Base-by-base conservation (phyloP, 192 early-diverging fungal species). In the Tieghemiomyces parasiticus region DNA sequence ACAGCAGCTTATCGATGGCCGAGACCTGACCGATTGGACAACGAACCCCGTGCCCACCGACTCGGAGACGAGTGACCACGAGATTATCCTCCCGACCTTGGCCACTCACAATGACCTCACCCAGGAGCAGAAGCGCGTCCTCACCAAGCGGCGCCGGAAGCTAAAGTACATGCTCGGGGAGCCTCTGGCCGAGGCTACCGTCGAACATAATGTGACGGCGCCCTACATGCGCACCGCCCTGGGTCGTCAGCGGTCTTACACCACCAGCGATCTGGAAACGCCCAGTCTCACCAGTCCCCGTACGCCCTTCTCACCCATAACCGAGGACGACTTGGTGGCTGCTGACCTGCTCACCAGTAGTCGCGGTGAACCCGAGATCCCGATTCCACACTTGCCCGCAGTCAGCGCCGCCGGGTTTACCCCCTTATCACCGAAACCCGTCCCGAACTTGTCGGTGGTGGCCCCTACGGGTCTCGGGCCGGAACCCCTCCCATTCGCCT, bases 111-210 rank as follows among this genome's bases (percentile, higher is more conserved):
- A 77, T 48, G 75, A 80, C 16, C 66, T 86, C 52, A 63, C 74
- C 9, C 33, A 70, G 10, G 73, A 74, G 60, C 70, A 81, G 64
- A 71, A 79, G n/a, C 67, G 74, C 20, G 61, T 79, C 24, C 71
- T 86, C 31, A 77, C 77, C 33, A 75, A 75, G 22, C 67, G 82
- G 16, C 73, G 71, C 30, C 75, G 78, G 60, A 86, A 86, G 70
- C 70, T 86, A 24, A 64, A 70, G 42, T 75, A 66, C 6, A 61
- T 84, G 46, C 46, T 86, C 44, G 84, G 84, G 54, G 79, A 84
- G 52, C 69, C 74, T 20, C 64, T 81, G 1, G 75, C 77, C 46
- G 75, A 77, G 46, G 58, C 60, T 25, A 75, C 70, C 13, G 62
- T 78, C 14, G 63, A 62, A 13, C 29, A 35, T 35, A 56, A 29